phyloP scores from a whole-genome alignment of 2,329 filamentous ascomycete genomes.

The Fusarium nodosum region DNA sequence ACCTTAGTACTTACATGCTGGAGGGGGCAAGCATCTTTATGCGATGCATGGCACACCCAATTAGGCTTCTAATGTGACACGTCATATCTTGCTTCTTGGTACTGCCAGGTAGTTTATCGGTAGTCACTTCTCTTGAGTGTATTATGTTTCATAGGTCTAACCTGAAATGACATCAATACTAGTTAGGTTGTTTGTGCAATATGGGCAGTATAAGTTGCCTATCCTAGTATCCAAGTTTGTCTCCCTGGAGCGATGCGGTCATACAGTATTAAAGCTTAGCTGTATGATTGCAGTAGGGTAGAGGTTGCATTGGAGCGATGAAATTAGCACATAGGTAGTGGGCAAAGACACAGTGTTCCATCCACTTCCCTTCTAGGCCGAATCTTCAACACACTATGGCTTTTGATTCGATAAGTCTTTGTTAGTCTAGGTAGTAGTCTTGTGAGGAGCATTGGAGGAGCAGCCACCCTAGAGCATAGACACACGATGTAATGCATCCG shows the following conservation, averaged over 20 bases:
- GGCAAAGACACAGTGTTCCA: constrained; percentile 20
- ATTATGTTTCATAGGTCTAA: not conserved
- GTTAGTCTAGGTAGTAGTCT: constrained; percentile 3
- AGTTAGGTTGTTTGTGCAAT: not conserved
- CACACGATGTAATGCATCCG: constrained; percentile 8
- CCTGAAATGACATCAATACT: not conserved
- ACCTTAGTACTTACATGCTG: not conserved
- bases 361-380: constrained; percentile 35
- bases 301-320: constrained; percentile 1
- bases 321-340: constrained; percentile 30
- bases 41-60: constrained; percentile 2
- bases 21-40: not conserved
- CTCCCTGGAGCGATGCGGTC: constrained; percentile 1
- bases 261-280: constrained; percentile 7
- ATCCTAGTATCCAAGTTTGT: constrained; percentile 7
- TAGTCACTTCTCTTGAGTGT: not conserved
- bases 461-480: constrained; percentile 40
- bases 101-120: not conserved
- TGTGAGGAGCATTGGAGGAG: constrained; percentile 20
- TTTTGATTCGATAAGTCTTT: constrained; percentile 28
- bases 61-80: not conserved
- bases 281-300: not conserved
- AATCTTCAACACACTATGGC: constrained; percentile 6
- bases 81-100: constrained; percentile 1
- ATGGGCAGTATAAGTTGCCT: not conserved